Evolutionary conservation across 2,329 filamentous ascomycete genomes (phyloP), one percentile per base, ranked within the genome.

Genomic region (Geosmithia morbida): DNA sequence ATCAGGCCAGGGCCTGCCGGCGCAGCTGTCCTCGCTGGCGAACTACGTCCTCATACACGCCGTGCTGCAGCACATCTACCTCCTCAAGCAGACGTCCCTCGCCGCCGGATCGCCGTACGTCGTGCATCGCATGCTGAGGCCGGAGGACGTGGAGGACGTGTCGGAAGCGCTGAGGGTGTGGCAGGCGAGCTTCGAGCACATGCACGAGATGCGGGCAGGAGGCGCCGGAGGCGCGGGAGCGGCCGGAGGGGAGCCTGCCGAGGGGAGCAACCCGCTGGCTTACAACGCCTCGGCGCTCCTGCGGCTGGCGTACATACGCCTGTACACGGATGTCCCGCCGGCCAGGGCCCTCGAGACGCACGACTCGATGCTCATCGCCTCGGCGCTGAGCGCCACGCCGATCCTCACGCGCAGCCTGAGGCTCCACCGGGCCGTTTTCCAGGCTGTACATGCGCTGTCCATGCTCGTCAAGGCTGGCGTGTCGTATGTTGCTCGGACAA

Each of bases 1-100:
- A 13, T 37, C 33, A 37, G 11, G 14, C 10, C 69, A 74, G 51
- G 66, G 65, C 0, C 65, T 73, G 1, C 69, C 70, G 1, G 61
- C 67, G 1, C 69, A 71, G 43, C 66, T 77, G 48, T 77, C 75
- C 0, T 77, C 78, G 0, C 61, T 84, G 7, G 83, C 81, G 1
- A 83, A 83, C 54, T 85, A 87, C 52, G 74, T 85, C 7, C 66
- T 87, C 33, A 81, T 87, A 2, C 81, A 86, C 55, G 81, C 81
- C 3, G 59, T 87, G 20, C 72, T 86, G 11, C 83, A 87, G 54
- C 81, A 85, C 51, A 80, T 87, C 16, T 86, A 81, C 57, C 67
- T 85, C 39, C 60, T 84, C 19, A 82, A 83, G 54, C 77, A 83
- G 55, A 78, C 76, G 0, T 75, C 72, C 0, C 70, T 79, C 45